Conservation (phyloP, 179 eudicot species). For the Spergularia azorica region DNA sequence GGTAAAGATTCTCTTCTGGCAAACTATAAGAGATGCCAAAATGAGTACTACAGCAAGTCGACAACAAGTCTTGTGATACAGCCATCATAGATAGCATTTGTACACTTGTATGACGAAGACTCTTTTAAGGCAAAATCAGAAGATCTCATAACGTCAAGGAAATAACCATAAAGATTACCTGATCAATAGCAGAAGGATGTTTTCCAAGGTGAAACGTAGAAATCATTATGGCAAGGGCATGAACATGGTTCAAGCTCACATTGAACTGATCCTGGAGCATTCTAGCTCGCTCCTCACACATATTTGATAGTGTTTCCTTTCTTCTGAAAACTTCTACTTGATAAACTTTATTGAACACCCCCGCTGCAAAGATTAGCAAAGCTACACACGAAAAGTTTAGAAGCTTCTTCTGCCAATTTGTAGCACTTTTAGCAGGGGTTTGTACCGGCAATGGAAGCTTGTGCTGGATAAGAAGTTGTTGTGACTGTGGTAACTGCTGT, state of each 20-base stretch:
- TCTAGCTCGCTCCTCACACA: slow-evolving; percentile 97
- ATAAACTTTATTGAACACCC: slow-evolving; percentile 46
- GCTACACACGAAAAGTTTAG: slow-evolving; percentile 36
- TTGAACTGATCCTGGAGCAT: slow-evolving; percentile 96
- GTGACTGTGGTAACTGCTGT: slow-evolving; percentile 28
- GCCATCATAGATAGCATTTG: background rate
- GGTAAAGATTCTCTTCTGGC: background rate
- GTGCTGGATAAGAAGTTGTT: slow-evolving; percentile 43
- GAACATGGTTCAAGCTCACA: slow-evolving; percentile 96
- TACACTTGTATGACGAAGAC: too few relatives aligned
- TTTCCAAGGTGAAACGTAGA: slow-evolving; percentile 87
- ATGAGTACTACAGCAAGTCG: too few relatives aligned
- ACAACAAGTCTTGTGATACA: background rate
- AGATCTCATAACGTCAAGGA: too few relatives aligned
- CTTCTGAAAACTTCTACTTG: slow-evolving; percentile 47
- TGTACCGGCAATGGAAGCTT: slow-evolving; percentile 46
- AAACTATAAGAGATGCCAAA: background rate
- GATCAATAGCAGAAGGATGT: slow-evolving; percentile 82
- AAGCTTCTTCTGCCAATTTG: slow-evolving; percentile 59
- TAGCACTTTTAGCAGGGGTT: slow-evolving; percentile 45
- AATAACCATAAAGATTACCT: slow-evolving; percentile 41
- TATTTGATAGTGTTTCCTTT: slow-evolving; percentile 67
- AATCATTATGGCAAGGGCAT: slow-evolving; percentile 80
- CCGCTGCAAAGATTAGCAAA: slow-evolving; percentile 43
- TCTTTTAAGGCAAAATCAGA: too few relatives aligned